These are phyloP conservation scores for Fusarium sp. DNA, from an alignment of 2,329 filamentous ascomycete genomes.

Conservation along the genomic window DNA sequence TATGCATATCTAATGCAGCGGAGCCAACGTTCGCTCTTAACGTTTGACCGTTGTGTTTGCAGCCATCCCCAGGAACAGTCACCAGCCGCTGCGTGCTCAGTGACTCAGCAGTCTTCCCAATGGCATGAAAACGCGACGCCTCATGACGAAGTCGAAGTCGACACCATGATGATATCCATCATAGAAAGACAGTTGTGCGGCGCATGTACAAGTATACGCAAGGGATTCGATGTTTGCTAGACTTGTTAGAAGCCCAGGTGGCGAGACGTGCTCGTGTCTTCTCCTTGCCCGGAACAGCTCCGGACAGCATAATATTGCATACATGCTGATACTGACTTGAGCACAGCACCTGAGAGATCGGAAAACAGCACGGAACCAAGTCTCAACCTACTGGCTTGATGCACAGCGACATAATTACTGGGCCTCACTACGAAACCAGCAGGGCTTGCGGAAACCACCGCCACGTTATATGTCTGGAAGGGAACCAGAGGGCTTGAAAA, in stretches of 20 bases:
- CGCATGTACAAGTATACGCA: conserved; percentile 34
- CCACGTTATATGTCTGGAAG: conserved; percentile 32
- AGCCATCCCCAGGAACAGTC: conserved; percentile 12
- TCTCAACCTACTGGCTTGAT: conserved; percentile 27
- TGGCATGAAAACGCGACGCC: conserved; percentile 14
- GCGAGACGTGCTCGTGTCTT: conserved; percentile 13
- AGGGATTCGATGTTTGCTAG: conserved; percentile 37
- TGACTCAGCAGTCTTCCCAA: conserved; percentile 16
- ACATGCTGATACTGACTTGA: conserved; percentile 4
- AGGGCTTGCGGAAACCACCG: conserved; percentile 45
- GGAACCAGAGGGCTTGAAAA: conserved; percentile 22
- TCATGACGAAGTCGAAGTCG: conserved; percentile 30
- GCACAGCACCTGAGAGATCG: conserved; percentile 20
- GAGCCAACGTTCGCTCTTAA: conserved; percentile 30
- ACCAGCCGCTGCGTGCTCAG: neutral
- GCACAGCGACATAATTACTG: conserved; percentile 40
- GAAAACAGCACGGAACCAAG: conserved; percentile 32
- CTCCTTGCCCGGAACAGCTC: conserved; percentile 37
- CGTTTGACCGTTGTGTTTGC: conserved; percentile 44
- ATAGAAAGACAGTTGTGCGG: conserved; percentile 33
- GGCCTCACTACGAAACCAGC: conserved; percentile 37
- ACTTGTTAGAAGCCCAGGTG: conserved; percentile 22
- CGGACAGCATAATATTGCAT: conserved; percentile 32
- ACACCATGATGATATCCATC: conserved; percentile 42
- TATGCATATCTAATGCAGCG: conserved; percentile 22